Base-by-base conservation (phyloP, 1,284 basidiomycete species). In the Ustilago crameri region DNA sequence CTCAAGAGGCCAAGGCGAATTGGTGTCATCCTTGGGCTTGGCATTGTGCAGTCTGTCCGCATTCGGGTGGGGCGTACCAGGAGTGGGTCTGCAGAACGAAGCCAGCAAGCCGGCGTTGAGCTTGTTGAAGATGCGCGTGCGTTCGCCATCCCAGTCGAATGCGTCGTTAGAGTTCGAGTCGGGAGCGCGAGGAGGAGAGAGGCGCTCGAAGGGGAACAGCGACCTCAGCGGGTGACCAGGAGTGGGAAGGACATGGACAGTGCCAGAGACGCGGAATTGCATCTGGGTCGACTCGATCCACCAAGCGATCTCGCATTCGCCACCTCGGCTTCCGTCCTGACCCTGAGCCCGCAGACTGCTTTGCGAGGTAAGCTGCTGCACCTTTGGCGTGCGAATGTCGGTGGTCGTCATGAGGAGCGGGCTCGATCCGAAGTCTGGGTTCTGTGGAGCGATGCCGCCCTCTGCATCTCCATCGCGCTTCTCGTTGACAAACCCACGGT, bases 401-500 rank as follows among this genome's bases (percentile, higher is more conserved):
- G 84, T 84, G 1, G 84, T 84, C 9, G 81, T 79, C 68, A 84
- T 65, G 24, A 84, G 70, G 45, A 74, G 75, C 24, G 79, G 75
- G 40, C 62, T 72, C 14, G 78, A 71, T 10, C 69, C 64, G 23
- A 81, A 80, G n/a, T 53, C 51, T 2, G 75, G 66, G 24, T 81
- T 53, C 14, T 66, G 59, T 35, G 58, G 53, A 43, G 60, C 77
- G 27, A 64, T 63, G 22, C 79, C 82, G 32, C 60, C 67, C 53
- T 24, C 46, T 27, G 50, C 67, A 47, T 62, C 78, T 18, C 45
- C 68, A 49, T 50, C 77, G 43, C 74, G 81, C 63, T 81, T 72
- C 61, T 83, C 80, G 73, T 84, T 84, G 50, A 82, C 78, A 46
- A 84, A 83, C 1, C 84, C 84, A 17, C 84, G 80, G 62, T 84